These are phyloP conservation scores for Coelastrella sp. DNA, from an alignment of 139 green algal genomes.

Conservation along the genomic window DNA sequence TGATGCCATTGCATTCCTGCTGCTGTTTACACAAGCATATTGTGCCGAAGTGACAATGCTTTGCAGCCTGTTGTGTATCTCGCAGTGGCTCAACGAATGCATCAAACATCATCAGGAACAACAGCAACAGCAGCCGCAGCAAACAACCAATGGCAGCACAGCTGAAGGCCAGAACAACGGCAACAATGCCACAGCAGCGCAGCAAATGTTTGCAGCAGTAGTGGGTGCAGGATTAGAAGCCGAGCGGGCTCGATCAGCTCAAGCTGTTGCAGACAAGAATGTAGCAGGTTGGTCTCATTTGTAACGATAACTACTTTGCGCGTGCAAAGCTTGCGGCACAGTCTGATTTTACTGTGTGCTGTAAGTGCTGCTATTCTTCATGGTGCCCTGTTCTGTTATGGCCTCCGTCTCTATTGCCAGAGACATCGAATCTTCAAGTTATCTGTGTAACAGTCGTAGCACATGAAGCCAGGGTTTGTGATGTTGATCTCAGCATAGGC, in stretches of 20 bases:
- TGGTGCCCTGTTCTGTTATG: too few species aligned
- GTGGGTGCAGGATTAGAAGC: conserved; percentile 49
- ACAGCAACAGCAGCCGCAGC: conserved; percentile 3
- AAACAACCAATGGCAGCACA: neutral
- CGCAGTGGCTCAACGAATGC: conserved; percentile 71
- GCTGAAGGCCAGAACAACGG: conserved; percentile 7
- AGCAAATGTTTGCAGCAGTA: conserved; percentile 57
- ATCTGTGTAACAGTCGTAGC: too few species aligned
- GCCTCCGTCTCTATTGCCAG: too few species aligned
- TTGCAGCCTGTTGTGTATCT: neutral
- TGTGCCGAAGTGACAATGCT: too few species aligned
- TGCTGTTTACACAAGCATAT: neutral
- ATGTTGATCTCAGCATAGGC: neutral
- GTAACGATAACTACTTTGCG: too few species aligned
- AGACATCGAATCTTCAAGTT: too few species aligned
- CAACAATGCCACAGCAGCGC: neutral
- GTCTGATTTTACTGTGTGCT: too few species aligned
- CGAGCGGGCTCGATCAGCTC: conserved; percentile 58
- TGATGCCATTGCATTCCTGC: neutral
- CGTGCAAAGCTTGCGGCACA: too few species aligned
- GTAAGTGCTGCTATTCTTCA: too few species aligned
- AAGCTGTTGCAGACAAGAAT: conserved; percentile 45
- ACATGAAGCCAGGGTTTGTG: neutral
- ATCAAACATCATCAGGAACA: conserved; percentile 43
- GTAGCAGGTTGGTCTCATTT: conserved; percentile 48